These are phyloP conservation scores for Zygnema cylindricum DNA, from an alignment of 139 green algal genomes.

Conservation along the genomic window DNA sequence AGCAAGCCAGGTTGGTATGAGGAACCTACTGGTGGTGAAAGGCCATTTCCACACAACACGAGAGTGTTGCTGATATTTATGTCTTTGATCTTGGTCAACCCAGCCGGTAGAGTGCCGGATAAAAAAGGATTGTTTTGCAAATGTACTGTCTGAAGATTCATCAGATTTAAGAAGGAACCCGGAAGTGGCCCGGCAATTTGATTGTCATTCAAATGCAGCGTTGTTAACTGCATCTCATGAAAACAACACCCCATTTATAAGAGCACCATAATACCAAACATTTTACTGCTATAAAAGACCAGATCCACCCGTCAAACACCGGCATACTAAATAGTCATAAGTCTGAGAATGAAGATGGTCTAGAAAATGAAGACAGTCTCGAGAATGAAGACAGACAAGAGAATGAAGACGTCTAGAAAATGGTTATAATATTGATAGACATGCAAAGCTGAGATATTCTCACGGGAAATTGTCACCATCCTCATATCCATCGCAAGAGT, in stretches of 20 bases:
- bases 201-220: constrained; percentile 25
- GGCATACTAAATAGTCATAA: background rate
- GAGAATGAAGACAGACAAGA: too few species aligned
- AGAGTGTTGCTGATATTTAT: background rate
- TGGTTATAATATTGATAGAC: too few species aligned
- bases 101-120: background rate
- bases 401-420: too few species aligned
- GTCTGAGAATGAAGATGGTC: too few species aligned
- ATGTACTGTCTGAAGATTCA: background rate
- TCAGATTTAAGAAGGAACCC: background rate
- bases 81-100: background rate
- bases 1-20: background rate
- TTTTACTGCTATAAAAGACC: background rate
- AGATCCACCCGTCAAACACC: too few species aligned
- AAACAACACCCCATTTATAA: background rate
- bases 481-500: too few species aligned
- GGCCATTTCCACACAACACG: background rate
- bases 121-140: background rate
- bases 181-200: constrained; percentile 18
- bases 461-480: too few species aligned
- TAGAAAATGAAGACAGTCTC: too few species aligned
- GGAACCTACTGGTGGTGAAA: background rate
- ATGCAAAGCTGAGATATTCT: too few species aligned
- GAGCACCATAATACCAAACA: background rate
- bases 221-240: background rate